phyloP scores from a whole-genome alignment of 345 rosid species.

The Eucalyptus erythrocorys region DNA sequence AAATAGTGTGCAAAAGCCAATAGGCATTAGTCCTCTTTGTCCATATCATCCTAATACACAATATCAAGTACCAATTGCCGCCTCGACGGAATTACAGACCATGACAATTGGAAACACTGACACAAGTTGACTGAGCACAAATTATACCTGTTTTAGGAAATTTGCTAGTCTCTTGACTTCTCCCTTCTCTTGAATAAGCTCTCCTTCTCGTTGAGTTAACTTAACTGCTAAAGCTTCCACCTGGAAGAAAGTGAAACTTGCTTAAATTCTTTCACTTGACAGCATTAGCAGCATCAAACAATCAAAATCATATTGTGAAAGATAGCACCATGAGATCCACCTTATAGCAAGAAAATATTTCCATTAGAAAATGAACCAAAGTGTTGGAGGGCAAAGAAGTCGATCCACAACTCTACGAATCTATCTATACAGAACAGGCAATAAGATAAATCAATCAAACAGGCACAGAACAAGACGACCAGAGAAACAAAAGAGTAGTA shows the following conservation, averaged over 20 bases:
- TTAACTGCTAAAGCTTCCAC: slow-evolving; percentile 97
- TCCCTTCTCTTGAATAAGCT: slow-evolving; percentile 77
- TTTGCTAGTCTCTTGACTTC: slow-evolving; percentile 94
- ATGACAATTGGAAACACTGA: background rate
- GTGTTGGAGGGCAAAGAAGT: background rate
- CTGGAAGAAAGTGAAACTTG: slow-evolving; percentile 22
- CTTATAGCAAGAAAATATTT: background rate
- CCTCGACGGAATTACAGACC: background rate
- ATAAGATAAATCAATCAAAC: background rate
- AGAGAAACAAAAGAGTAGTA: background rate
- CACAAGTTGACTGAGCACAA: background rate
- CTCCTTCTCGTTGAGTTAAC: slow-evolving; percentile 95
- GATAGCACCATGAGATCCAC: background rate
- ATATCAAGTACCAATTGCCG: background rate
- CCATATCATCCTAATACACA: background rate
- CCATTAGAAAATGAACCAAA: background rate
- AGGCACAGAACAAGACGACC: background rate
- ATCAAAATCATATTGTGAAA: background rate
- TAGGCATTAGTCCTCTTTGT: background rate
- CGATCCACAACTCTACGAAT: background rate
- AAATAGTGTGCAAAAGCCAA: background rate
- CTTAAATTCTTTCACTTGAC: background rate
- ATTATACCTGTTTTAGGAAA: slow-evolving; percentile 77
- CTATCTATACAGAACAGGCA: background rate
- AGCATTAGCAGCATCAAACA: background rate